phyloP scores from a whole-genome alignment of 352 stramenopile species.

The Globisporangium viniferum region DNA sequence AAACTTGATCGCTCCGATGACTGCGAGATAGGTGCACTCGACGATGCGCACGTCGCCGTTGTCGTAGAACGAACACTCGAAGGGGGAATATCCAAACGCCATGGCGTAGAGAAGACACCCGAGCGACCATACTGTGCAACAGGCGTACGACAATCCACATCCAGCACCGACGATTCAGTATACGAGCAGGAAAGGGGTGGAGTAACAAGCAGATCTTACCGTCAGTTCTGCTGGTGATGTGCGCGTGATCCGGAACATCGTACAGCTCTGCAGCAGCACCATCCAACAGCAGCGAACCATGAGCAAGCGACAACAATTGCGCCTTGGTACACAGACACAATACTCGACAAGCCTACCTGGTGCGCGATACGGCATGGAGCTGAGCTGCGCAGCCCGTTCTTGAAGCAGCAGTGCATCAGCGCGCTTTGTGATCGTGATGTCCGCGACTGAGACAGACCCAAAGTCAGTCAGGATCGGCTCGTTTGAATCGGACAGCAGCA shows the following conservation, averaged over 20 bases:
- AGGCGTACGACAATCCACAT: background rate
- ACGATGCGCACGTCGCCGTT: constrained; percentile 59
- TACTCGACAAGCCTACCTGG: constrained; percentile 41
- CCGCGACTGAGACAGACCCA: constrained; percentile 63
- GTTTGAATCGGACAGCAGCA: constrained; percentile 74
- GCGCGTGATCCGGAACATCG: constrained; percentile 67
- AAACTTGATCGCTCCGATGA: constrained; percentile 85
- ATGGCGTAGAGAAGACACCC: constrained; percentile 87
- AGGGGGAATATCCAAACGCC: constrained; percentile 88
- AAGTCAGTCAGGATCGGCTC: constrained; percentile 89
- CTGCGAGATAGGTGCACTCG: constrained; percentile 84
- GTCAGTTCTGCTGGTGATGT: constrained; percentile 76
- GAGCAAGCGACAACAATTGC: background rate
- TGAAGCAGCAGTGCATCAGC: constrained; percentile 81
- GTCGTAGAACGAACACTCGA: constrained; percentile 84
- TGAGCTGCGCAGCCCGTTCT: constrained; percentile 78
- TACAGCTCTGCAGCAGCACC: constrained; percentile 63
- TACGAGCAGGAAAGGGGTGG: background rate
- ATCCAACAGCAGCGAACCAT: background rate
- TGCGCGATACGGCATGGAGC: constrained; percentile 85
- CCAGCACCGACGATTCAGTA: background rate
- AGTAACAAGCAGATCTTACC: constrained; percentile 21
- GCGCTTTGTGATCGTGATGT: constrained; percentile 65
- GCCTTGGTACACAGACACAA: background rate
- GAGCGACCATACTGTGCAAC: constrained; percentile 76